Evolutionary conservation across 169 alveolate genomes (phyloP), one percentile per base, ranked within the genome.

Genomic region (Eimeria falciformis): DNA sequence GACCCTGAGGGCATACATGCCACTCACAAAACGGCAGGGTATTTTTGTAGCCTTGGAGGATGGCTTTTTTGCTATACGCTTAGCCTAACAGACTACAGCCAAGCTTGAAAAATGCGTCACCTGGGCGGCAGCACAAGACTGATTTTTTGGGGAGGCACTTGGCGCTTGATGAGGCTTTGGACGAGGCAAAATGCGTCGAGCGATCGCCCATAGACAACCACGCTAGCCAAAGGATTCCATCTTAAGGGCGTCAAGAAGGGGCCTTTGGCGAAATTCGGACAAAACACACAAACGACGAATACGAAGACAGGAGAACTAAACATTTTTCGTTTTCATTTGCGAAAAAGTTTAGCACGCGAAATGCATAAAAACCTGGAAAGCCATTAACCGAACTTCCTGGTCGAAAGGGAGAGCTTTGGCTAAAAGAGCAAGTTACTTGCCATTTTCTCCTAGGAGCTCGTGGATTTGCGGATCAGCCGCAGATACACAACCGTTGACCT

Each of bases 401-500:
- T 33, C 40, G 4, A 33, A 33, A 1, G 40, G 40, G 40, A 2
- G 40, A 33, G 40, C 40, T 33, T 33, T 33, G 40, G 40, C 2
- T 33, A 33, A 33, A 33, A 33, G 4, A 33, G 40, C 40, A 33
- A 40, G 40, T 5, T 17, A 45, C 85, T 56, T 55, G 40, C 90
- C 90, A 5, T 17, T 14, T 55, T 81, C 78, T 6, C 25, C 78
- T 9, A 81, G 90, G 11, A 81, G 58, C 7, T 81, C 78, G 55
- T 55, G 23, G 27, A 81, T 18, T 21, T 29, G 50, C 45, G 90
- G 90, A 40, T 81, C 90, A 5, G 90, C 90, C 6, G 90, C 23
- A n/a, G 90, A 81, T 37, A 81, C 58, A 77, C 73, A 50, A 18
- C 97, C 97, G 50, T 97, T 96, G 29, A 92, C 89, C 27, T 94